Conservation (phyloP, 371 early-diverging fungal genomes). For the Smittium mucronatum region DNA sequence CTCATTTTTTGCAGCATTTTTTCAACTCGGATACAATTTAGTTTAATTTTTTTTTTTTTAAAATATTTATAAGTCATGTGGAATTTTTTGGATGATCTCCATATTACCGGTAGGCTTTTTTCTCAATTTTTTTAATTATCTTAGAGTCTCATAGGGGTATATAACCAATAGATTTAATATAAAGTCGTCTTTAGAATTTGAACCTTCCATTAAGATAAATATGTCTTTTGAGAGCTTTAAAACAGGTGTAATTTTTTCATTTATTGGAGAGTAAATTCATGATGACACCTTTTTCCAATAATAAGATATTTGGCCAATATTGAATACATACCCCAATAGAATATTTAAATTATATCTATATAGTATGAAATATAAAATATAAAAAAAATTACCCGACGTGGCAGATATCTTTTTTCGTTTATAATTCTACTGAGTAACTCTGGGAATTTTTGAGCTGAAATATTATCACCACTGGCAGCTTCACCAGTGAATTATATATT, state of each 20-base stretch:
- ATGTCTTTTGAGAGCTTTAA: neutral
- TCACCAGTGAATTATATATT: neutral
- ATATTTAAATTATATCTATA: neutral
- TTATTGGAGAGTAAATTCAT: neutral
- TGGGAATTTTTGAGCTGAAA: neutral
- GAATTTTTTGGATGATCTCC: neutral
- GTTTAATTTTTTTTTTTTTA: neutral
- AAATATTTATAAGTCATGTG: neutral
- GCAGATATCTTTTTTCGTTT: neutral
- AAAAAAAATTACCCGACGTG: neutral
- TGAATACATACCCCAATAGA: neutral
- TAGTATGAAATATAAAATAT: neutral
- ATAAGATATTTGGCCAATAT: neutral
- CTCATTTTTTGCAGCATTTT: neutral
- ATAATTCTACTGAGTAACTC: neutral
- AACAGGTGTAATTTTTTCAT: neutral
- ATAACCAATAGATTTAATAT: neutral
- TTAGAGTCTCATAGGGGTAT: neutral
- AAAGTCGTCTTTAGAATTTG: neutral
- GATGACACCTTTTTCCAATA: neutral
- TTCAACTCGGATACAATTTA: neutral
- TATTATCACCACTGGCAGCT: neutral
- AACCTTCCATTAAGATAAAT: neutral
- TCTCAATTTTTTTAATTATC: neutral
- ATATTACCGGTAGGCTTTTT: neutral